A percentile compares a stretch with the other conserved stretches of the same genome.
Evolutionary conservation across 257 asterid species (phyloP).

Genomic region (Echites panduratus): DNA sequence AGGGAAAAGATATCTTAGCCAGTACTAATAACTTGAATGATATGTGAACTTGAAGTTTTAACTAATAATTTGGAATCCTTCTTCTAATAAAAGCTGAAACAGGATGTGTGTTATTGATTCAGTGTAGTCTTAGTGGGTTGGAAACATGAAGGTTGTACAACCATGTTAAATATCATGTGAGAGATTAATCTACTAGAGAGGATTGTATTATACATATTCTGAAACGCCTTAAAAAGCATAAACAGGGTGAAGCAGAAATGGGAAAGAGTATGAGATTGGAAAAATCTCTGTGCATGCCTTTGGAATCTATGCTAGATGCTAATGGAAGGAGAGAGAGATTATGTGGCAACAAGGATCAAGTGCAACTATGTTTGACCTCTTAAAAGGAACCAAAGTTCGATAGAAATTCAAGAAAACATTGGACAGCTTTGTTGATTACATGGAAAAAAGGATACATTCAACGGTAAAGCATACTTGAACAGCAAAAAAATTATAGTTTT

Average conservation of each 20-base stretch:
- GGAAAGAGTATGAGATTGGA: background rate
- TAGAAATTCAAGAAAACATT: too few species aligned
- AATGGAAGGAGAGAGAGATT: background rate
- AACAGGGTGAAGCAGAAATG: background rate
- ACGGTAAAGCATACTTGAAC: background rate
- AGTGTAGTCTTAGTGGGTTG: too few species aligned
- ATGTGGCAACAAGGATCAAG: background rate
- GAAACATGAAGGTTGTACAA: too few species aligned
- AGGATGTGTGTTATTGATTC: background rate
- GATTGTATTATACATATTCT: background rate
- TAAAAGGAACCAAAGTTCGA: background rate
- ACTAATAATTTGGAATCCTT: too few species aligned
- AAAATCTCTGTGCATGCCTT: background rate
- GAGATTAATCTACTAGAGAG: too few species aligned
- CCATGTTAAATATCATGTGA: too few species aligned
- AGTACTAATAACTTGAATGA: background rate
- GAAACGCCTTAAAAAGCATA: background rate
- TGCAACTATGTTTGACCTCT: too few species aligned
- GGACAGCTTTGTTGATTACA: background rate
- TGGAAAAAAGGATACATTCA: background rate
- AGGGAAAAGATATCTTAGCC: constrained; percentile 2
- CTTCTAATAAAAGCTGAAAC: background rate
- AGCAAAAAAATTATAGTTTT: background rate
- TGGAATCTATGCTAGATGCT: background rate
- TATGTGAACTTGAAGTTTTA: background rate